phyloP scores from a whole-genome alignment of 768 basidiomycete species.

The Ramaria sp. region DNA sequence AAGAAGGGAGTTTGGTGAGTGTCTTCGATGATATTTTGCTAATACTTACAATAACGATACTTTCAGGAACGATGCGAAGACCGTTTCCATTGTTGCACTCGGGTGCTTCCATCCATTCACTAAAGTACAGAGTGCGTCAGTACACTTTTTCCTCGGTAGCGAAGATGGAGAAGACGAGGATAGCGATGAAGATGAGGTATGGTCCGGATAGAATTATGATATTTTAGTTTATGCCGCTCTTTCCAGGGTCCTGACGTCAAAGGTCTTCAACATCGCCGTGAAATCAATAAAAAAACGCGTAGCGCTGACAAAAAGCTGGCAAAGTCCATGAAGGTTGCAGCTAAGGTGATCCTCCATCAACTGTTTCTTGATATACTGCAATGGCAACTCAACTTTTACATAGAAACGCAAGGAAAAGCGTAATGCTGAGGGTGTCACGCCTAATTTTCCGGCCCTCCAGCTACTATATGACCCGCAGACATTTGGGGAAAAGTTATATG shows the following conservation, averaged over 20 bases:
- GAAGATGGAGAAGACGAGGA: constrained; percentile 68
- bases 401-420: constrained; percentile 27
- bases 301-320: constrained; percentile 73
- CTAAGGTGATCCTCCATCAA: constrained; percentile 40
- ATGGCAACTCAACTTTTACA: background rate
- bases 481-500: constrained; percentile 89
- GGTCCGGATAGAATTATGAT: constrained; percentile 9
- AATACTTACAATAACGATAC: background rate
- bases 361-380: background rate
- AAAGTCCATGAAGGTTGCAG: constrained; percentile 62
- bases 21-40: background rate
- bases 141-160: constrained; percentile 94
- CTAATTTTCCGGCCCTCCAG: constrained; percentile 89
- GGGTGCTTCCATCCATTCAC: constrained; percentile 89
- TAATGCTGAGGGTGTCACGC: constrained; percentile 17
- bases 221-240: background rate
- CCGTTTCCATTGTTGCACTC: constrained; percentile 82
- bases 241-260: constrained; percentile 53
- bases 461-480: constrained; percentile 92
- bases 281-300: constrained; percentile 87
- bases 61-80: constrained; percentile 76
- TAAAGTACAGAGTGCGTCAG: constrained; percentile 89
- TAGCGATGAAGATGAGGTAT: constrained; percentile 53
- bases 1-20: constrained; percentile 74
- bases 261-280: constrained; percentile 73